Conservation (phyloP, 371 early-diverging fungal species). For the Thermomucor indicae-seudaticae region DNA sequence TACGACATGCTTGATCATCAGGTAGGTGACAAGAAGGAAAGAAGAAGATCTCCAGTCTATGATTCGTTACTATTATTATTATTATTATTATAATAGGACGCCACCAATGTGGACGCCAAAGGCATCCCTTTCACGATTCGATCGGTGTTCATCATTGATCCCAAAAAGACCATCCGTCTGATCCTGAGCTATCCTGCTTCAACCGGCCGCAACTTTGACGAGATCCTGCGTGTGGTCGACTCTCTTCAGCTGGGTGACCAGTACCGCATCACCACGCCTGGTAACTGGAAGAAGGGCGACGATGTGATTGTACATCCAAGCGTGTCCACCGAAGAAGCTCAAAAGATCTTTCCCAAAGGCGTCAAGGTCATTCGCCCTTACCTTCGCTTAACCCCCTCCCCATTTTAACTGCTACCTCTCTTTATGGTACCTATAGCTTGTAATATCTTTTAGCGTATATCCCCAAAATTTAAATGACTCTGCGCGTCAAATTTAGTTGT, state of each 20-base stretch:
- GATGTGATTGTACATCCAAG: slow-evolving; percentile 90
- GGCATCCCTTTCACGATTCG: slow-evolving; percentile 95
- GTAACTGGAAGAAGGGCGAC: slow-evolving; percentile 86
- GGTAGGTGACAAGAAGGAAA: no score
- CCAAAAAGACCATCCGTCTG: slow-evolving; percentile 85
- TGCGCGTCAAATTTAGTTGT: no score
- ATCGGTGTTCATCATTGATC: slow-evolving; percentile 93
- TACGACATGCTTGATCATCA: slow-evolving; percentile 93
- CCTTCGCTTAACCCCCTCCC: slow-evolving; percentile 68
- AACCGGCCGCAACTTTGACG: slow-evolving; percentile 94
- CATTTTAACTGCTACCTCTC: slow-evolving; percentile 26
- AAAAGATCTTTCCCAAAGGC: slow-evolving; percentile 74
- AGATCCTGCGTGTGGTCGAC: slow-evolving; percentile 90
- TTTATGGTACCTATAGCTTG: no score
- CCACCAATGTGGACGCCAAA: slow-evolving; percentile 81
- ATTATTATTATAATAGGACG: slow-evolving; percentile 79
- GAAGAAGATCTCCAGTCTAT: no score
- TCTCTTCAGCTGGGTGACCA: slow-evolving; percentile 87
- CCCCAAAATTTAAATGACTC: no score
- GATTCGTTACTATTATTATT: no score
- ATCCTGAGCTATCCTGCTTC: slow-evolving; percentile 89
- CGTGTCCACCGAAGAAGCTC: slow-evolving; percentile 80
- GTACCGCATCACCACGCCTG: slow-evolving; percentile 89
- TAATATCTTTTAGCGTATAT: no score
- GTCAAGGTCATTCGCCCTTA: slow-evolving; percentile 83